Evolutionary conservation across 139 green algal genomes (phyloP).

Genomic region (Tetratostichococcus sp.): DNA sequence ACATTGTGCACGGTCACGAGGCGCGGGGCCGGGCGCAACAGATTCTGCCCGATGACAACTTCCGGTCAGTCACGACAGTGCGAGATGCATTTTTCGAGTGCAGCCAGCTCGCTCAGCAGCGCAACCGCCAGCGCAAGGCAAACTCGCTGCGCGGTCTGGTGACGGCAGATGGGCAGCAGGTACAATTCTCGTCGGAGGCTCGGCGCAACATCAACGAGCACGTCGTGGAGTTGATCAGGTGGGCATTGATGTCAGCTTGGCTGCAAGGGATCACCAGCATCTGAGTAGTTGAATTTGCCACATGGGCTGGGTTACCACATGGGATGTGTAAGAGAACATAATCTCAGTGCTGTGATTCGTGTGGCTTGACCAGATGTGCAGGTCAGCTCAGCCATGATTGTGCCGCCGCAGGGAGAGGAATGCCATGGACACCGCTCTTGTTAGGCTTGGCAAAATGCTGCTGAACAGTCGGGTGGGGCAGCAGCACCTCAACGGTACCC

Average conservation of each 20-base stretch:
- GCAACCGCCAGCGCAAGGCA: neutral
- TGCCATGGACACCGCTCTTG: conserved; percentile 25
- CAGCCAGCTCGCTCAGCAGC: neutral
- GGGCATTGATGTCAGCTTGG: neutral
- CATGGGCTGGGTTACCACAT: too few species aligned
- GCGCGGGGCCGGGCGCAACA: neutral
- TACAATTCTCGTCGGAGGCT: neutral
- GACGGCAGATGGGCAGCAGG: neutral
- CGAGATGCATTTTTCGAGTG: neutral
- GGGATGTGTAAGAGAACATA: too few species aligned
- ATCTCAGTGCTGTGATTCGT: too few species aligned
- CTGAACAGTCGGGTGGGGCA: conserved; percentile 10
- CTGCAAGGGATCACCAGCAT: too few species aligned
- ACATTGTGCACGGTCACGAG: neutral
- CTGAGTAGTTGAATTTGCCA: too few species aligned
- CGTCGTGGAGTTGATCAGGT: neutral
- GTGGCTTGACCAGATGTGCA: too few species aligned
- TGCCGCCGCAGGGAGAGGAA: conserved; percentile 28
- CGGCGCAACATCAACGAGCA: neutral
- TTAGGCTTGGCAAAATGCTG: conserved; percentile 22
- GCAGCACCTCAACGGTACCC: conserved; percentile 5
- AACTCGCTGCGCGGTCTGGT: neutral
- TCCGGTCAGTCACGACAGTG: neutral
- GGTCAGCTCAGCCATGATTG: neutral
- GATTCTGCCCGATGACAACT: neutral